A percentile compares a stretch with the other conserved stretches of the same genome.
phyloP scores from a whole-genome alignment of 371 early-diverging fungal species.

The Nematocida major region DNA sequence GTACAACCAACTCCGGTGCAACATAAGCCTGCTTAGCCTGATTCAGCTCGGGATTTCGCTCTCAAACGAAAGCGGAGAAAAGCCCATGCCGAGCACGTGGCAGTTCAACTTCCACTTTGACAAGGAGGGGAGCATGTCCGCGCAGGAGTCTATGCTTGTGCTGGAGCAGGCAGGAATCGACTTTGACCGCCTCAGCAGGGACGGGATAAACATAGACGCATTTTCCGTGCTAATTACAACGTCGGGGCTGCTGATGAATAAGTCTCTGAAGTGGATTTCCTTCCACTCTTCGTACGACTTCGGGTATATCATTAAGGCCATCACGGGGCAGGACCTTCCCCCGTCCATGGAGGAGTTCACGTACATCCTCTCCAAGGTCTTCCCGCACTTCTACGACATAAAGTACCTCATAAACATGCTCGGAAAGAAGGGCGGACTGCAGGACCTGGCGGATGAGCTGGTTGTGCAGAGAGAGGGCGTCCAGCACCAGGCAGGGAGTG shows the following conservation, averaged over 20 bases:
- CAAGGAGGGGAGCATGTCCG: conserved; percentile 87
- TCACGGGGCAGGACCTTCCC: conserved; percentile 81
- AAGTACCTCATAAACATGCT: conserved; percentile 81
- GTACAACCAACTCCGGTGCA: conserved; percentile 91
- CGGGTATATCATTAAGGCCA: conserved; percentile 88
- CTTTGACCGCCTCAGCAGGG: conserved; percentile 85
- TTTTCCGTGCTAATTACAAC: conserved; percentile 93
- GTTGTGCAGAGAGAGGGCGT: conserved; percentile 79
- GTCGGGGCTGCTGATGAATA: conserved; percentile 83
- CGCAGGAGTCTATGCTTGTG: conserved; percentile 93
- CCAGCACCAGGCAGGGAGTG: conserved; percentile 98
- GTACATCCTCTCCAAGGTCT: conserved; percentile 78
- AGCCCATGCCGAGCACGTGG: conserved; percentile 83
- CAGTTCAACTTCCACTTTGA: conserved; percentile 99
- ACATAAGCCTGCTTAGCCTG: conserved; percentile 90
- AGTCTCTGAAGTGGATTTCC: conserved; percentile 88
- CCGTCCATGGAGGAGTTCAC: conserved; percentile 85
- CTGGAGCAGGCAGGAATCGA: conserved; percentile 90
- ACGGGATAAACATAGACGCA: conserved; percentile 87
- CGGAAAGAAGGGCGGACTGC: conserved; percentile 87
- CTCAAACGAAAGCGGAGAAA: conserved; percentile 80
- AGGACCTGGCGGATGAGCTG: conserved; percentile 92
- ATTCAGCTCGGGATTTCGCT: conserved; percentile 97
- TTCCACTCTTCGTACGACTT: conserved; percentile 98
- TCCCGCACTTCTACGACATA: conserved; percentile 94